Percentiles rank a stretch among this genome's conserved stretches.
Conservation (phyloP, 2,329 filamentous ascomycete genomes). For the Paraconiothyrium sp. region DNA sequence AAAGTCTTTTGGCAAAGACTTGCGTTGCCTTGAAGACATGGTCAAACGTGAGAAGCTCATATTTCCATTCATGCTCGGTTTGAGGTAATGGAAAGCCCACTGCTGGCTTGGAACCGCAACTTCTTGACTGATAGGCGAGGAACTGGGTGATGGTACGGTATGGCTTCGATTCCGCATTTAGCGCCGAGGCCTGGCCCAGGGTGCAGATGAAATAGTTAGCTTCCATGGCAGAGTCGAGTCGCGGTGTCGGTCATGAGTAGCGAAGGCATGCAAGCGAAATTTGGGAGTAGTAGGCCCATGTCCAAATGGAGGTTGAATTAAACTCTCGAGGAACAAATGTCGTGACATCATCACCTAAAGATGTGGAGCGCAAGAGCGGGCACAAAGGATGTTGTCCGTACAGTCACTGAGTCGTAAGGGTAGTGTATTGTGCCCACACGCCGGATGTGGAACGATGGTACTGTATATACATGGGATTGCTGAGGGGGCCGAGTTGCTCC, state of each 20-base stretch:
- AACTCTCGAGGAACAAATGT: slow-evolving; percentile 2
- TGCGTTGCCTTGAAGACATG: slow-evolving; percentile 48
- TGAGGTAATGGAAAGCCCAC: slow-evolving; percentile 59
- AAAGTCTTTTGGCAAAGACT: slow-evolving; percentile 47
- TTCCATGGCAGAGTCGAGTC: slow-evolving; percentile 28
- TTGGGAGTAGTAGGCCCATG: background rate
- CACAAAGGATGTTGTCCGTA: background rate
- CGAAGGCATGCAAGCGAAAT: slow-evolving; percentile 5
- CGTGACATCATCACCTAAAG: slow-evolving; percentile 13
- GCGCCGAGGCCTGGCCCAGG: slow-evolving; percentile 62
- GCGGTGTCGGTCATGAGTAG: background rate
- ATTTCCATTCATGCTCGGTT: slow-evolving; percentile 31
- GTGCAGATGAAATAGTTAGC: slow-evolving; percentile 70
- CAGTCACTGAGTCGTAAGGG: background rate
- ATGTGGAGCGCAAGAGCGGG: slow-evolving; percentile 6
- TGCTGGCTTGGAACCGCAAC: slow-evolving; percentile 54
- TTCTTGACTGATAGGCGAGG: slow-evolving; percentile 58
- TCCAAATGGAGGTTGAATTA: slow-evolving; percentile 6
- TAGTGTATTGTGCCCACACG: background rate
- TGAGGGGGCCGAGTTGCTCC: background rate
- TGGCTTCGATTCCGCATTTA: slow-evolving; percentile 47
- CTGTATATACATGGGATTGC: background rate
- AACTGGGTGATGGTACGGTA: slow-evolving; percentile 61
- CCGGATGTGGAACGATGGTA: background rate
- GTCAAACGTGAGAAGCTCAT: slow-evolving; percentile 48